Base-by-base conservation (phyloP, 257 asterid genomes). In the Marsdenia floribunda region DNA sequence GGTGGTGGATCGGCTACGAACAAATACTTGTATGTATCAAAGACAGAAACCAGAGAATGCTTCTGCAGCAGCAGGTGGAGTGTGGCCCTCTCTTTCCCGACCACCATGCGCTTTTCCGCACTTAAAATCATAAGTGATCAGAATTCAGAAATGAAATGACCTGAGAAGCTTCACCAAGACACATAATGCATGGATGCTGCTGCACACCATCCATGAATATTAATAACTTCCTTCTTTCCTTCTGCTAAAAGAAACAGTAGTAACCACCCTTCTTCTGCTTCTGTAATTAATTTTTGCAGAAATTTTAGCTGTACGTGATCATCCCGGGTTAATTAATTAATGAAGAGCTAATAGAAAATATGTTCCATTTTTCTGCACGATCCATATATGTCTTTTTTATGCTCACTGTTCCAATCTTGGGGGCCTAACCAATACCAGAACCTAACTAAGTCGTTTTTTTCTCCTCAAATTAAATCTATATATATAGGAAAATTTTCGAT, bases 1-100 rank as follows among this genome's bases (percentile, higher is more conserved):
- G 49, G 12, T 44, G 49, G 6, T 38, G 2, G 49, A 44, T 44
- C 49, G 12, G 47, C 47, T 42, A 42, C 11, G n/a, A 57, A 21
- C 33, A 57, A 49, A 11, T 10, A 57, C 35, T 8, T 57, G 64
- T 57, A 22, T 22, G 33, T 7, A 57, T 1, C 21, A 38, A 13
- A 60, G 67, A 60, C 74, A 18, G 52, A 42, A 47, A 58, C 33
- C 60, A 47, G 60, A 50, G 10, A 59, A 61, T 57, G 76, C 53
- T 61, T 61, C 58, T 68, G 80, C 26, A 29, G 35, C 0, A 57
- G 33, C 49, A 44, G 49, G 49, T 44, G 13, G 6, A 8, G 46
- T 40, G 46, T 44, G 75, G 75, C 18, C 77, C 77, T 70, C 54
- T 44, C 49, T 44, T 49, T 73, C 47, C 44, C 59, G 47, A 73